These are phyloP conservation scores for Hysterium pulicare DNA, from an alignment of 2,329 filamentous ascomycete genomes.

Conservation along the genomic window DNA sequence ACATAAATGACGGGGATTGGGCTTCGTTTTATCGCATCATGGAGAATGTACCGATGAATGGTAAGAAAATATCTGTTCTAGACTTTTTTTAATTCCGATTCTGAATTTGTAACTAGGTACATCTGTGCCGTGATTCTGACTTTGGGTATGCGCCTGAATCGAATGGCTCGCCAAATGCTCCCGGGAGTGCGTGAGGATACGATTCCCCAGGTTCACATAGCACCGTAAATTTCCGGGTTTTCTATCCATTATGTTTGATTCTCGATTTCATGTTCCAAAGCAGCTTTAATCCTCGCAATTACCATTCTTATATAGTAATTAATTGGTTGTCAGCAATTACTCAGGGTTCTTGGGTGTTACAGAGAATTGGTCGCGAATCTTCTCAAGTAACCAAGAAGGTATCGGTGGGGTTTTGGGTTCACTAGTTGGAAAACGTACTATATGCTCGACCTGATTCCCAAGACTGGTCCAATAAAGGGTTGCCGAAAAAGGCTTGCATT, in stretches of 20 bases:
- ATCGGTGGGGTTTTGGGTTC: background rate
- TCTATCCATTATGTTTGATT: no score
- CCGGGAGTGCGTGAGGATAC: no score
- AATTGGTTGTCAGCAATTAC: background rate
- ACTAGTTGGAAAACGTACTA: background rate
- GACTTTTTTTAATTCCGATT: no score
- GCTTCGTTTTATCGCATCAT: background rate
- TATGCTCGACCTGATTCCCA: background rate
- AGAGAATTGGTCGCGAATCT: background rate
- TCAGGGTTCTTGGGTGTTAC: background rate
- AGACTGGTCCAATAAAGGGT: background rate
- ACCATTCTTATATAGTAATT: no score
- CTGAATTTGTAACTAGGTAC: no score
- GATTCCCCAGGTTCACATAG: no score
- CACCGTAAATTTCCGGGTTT: no score
- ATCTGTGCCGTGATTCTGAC: background rate
- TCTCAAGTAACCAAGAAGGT: background rate
- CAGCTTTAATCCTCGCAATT: no score
- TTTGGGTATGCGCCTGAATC: no score
- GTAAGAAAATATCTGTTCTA: no score
- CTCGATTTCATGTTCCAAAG: no score
- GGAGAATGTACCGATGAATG: background rate
- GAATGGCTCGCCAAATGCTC: no score
- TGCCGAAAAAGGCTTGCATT: constrained; percentile 8
- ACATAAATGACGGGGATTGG: background rate